Percentiles rank a stretch among this genome's conserved stretches.
Evolutionary conservation across 192 early-diverging fungal species (phyloP).

Genomic region (Coemansia sp.): DNA sequence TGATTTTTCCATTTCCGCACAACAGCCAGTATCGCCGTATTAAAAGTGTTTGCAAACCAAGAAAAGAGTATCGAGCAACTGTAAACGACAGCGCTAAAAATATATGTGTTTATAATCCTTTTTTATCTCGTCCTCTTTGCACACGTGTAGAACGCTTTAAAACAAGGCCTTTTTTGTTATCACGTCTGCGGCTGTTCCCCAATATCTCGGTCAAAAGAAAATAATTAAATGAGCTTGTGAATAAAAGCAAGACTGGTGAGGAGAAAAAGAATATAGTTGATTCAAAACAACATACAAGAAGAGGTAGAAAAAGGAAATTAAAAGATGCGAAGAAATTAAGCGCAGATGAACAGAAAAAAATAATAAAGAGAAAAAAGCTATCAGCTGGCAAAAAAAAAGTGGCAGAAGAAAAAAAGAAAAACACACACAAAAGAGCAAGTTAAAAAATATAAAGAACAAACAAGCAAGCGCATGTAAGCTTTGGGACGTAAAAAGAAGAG

Average conservation of each 20-base stretch:
- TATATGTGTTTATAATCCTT: background rate
- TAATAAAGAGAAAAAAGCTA: constrained; percentile 3
- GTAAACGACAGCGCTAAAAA: background rate
- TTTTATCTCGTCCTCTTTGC: background rate
- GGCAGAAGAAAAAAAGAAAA: constrained; percentile 1
- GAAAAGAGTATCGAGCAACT: constrained; percentile 5
- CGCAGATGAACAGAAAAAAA: constrained; percentile 12
- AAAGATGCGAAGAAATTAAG: constrained; percentile 10
- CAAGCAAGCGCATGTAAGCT: background rate
- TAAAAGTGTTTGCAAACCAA: background rate
- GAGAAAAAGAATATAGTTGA: background rate
- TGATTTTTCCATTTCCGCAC: constrained; percentile 39
- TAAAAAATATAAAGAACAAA: background rate
- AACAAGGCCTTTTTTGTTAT: background rate
- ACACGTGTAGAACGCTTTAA: constrained; percentile 4
- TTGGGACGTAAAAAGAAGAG: background rate
- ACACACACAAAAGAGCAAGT: background rate
- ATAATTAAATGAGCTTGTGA: background rate
- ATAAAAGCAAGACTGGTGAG: background rate
- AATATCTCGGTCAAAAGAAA: background rate
- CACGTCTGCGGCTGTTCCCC: background rate
- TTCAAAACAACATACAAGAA: constrained; percentile 1
- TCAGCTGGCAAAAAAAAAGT: background rate
- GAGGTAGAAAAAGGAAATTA: constrained; percentile 11
- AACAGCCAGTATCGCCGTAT: background rate